Percentiles rank a stretch among this genome's conserved stretches.
Conservation (phyloP, 75 land plant genomes). For the Selaginella tamariscina region DNA sequence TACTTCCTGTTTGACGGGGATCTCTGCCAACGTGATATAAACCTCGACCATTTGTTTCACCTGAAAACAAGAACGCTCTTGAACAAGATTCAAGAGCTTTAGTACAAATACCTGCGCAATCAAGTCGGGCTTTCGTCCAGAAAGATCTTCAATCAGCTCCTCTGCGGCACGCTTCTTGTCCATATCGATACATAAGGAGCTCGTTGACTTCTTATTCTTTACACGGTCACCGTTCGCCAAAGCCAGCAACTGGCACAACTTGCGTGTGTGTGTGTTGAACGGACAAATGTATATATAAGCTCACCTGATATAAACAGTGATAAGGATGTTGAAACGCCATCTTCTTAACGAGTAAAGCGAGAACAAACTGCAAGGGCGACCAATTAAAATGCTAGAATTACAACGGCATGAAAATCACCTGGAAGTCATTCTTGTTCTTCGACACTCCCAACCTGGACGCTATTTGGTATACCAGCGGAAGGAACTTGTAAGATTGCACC, state of each 20-base stretch:
- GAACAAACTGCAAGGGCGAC: slow-evolving; percentile 50
- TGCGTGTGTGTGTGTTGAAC: too few relatives aligned
- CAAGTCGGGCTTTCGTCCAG: slow-evolving; percentile 27
- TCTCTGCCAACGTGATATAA: slow-evolving; percentile 91
- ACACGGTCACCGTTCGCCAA: slow-evolving; percentile 96
- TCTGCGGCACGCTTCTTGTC: slow-evolving; percentile 93
- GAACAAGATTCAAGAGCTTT: background rate
- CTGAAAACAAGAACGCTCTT: slow-evolving; percentile 25
- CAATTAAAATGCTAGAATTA: background rate
- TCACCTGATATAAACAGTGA: slow-evolving; percentile 91
- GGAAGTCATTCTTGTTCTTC: slow-evolving; percentile 56
- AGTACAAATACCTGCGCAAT: slow-evolving; percentile 1
- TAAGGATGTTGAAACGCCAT: slow-evolving; percentile 95
- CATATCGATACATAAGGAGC: slow-evolving; percentile 76
- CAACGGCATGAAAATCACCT: slow-evolving; percentile 38
- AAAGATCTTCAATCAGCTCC: slow-evolving; percentile 56
- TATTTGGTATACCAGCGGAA: slow-evolving; percentile 93
- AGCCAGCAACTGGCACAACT: slow-evolving; percentile 83
- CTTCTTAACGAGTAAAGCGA: slow-evolving; percentile 73
- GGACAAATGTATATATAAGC: background rate
- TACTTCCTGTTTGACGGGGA: slow-evolving; percentile 85
- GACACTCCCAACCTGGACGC: slow-evolving; percentile 80
- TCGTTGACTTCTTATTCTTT: slow-evolving; percentile 82
- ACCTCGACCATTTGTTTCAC: slow-evolving; percentile 92
- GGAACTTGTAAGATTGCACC: slow-evolving; percentile 91